A percentile compares a stretch with the other conserved stretches of the same genome.
Conservation (phyloP, 2,329 filamentous ascomycete species). For the Colletotrichum sojae region DNA sequence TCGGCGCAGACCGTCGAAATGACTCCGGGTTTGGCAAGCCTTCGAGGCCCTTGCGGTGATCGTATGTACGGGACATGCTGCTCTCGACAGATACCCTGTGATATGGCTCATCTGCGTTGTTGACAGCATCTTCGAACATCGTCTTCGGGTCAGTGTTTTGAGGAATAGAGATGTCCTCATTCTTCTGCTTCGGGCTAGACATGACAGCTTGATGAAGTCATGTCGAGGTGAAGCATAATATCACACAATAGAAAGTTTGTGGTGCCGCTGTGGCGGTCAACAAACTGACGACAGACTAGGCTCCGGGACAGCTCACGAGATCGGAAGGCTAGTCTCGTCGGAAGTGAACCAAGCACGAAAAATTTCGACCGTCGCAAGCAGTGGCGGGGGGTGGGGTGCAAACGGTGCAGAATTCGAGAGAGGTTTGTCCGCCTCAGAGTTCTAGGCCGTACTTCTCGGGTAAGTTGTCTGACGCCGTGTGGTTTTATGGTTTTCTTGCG, state of each 20-base stretch:
- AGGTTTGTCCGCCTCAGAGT: too few relatives aligned
- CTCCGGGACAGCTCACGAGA: too few relatives aligned
- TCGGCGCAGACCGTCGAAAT: slow-evolving; percentile 57
- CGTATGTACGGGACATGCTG: slow-evolving; percentile 43
- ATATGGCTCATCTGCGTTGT: slow-evolving; percentile 45
- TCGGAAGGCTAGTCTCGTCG: too few relatives aligned
- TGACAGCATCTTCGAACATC: slow-evolving; percentile 43
- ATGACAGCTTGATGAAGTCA: slow-evolving; percentile 34
- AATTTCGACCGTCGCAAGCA: not conserved
- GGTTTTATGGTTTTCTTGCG: too few relatives aligned
- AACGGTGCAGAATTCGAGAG: slow-evolving; percentile 6
- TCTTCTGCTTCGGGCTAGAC: slow-evolving; percentile 41
- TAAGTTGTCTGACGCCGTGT: not conserved
- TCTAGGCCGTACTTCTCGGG: not conserved
- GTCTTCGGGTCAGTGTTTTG: slow-evolving; percentile 44
- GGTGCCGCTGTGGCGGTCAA: too few relatives aligned
- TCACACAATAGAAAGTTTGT: not conserved
- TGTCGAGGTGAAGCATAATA: slow-evolving; percentile 2
- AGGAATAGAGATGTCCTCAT: slow-evolving; percentile 42
- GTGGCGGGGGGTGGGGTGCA: slow-evolving; percentile 16
- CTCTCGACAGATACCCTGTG: slow-evolving; percentile 46
- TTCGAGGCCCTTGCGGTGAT: slow-evolving; percentile 39
- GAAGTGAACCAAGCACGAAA: not conserved
- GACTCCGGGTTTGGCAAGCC: slow-evolving; percentile 49
- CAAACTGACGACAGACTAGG: too few relatives aligned